These are phyloP conservation scores for Phytophthora europaea DNA, from an alignment of 352 stramenopile species.

Conservation along the genomic window DNA sequence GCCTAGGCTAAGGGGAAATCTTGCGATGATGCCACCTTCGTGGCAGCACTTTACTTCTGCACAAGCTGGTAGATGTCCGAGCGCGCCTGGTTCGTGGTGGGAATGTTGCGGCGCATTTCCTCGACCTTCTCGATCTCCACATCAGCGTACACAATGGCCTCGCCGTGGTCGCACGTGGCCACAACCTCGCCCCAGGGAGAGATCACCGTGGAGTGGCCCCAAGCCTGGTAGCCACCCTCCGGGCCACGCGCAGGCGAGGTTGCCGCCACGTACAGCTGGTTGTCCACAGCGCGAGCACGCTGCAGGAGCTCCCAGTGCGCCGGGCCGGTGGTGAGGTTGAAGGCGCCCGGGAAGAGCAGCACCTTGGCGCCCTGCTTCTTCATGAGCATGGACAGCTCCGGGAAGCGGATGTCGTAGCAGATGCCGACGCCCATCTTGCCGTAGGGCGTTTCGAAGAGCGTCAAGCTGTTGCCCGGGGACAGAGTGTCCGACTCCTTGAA, in stretches of 20 bases:
- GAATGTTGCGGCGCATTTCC: conserved; percentile 97
- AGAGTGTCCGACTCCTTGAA: conserved; percentile 99
- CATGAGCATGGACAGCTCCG: conserved; percentile 98
- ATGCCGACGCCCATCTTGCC: conserved; percentile 98
- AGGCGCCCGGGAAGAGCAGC: conserved; percentile 88
- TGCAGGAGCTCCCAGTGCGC: conserved; percentile 99
- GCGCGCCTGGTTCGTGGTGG: conserved; percentile 95
- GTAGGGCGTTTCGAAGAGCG: conserved; percentile 90
- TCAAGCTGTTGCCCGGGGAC: conserved; percentile 91
- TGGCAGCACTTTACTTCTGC: conserved; percentile 66
- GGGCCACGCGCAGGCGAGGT: conserved; percentile 96
- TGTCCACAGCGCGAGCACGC: conserved; percentile 94
- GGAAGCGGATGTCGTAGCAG: conserved; percentile 99
- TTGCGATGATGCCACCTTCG: conserved; percentile 5
- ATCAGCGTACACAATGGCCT: conserved; percentile 96
- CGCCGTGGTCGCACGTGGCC: conserved; percentile 94
- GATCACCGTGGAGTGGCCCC: conserved; percentile 98
- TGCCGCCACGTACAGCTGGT: conserved; percentile 97
- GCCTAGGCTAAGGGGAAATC: background rate
- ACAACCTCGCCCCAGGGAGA: conserved; percentile 98
- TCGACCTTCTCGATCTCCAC: conserved; percentile 95
- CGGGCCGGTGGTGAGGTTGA: conserved; percentile 94
- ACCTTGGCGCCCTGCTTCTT: conserved; percentile 92
- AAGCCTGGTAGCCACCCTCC: conserved; percentile 98
- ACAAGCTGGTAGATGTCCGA: conserved; percentile 96